phyloP scores from a whole-genome alignment of 2,329 filamentous ascomycete genomes.

The Pseudocercospora crystallina region DNA sequence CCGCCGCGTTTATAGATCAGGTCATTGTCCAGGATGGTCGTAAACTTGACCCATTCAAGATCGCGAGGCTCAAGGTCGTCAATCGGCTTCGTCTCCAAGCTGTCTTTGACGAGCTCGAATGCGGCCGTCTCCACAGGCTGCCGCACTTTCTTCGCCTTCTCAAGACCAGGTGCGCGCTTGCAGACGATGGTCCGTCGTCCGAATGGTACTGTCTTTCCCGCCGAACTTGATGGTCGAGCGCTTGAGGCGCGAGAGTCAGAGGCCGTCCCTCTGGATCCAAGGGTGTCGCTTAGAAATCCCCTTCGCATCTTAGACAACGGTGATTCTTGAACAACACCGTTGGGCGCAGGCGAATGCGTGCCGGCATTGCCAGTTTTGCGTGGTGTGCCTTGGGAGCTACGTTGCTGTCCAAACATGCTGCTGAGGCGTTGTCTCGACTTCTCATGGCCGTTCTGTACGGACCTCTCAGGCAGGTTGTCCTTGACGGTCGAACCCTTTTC shows the following conservation, averaged over 20 bases:
- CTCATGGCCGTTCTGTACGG: neutral
- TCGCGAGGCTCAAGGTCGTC: slow-evolving; percentile 16
- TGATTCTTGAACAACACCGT: no score
- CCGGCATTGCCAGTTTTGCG: neutral
- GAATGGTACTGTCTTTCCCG: slow-evolving; percentile 3
- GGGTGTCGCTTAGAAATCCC: neutral
- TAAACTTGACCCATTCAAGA: slow-evolving; percentile 15
- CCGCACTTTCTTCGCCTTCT: neutral
- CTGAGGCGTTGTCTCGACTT: neutral
- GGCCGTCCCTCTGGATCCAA: neutral
- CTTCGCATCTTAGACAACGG: no score
- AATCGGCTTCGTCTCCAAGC: neutral
- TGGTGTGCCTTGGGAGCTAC: neutral
- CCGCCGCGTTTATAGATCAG: no score
- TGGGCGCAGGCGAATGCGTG: no score
- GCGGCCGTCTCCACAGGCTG: slow-evolving; percentile 3
- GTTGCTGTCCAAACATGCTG: neutral
- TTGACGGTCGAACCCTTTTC: neutral
- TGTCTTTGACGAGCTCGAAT: slow-evolving; percentile 10
- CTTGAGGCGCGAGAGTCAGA: neutral
- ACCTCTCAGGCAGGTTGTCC: neutral
- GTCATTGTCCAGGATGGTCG: slow-evolving; percentile 8
- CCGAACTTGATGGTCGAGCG: slow-evolving; percentile 2
- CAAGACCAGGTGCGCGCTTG: slow-evolving; percentile 1
- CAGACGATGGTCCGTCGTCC: slow-evolving; percentile 15